phyloP scores from a whole-genome alignment of 139 green algal genomes.

The Gonium pectorale region DNA sequence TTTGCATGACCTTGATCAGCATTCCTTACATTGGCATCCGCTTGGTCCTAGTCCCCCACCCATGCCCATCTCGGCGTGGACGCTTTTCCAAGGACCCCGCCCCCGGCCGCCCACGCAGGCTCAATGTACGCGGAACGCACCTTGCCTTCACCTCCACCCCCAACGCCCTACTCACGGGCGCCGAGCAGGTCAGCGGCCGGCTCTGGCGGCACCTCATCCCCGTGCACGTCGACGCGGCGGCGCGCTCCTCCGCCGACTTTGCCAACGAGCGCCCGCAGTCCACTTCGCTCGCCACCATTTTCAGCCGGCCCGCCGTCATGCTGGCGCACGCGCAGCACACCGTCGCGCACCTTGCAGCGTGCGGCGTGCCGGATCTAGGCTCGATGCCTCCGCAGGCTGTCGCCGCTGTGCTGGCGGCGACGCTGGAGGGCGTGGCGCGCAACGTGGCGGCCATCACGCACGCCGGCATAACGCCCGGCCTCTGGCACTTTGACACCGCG shows the following conservation, averaged over 20 bases:
- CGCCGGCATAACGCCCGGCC: slow-evolving; percentile 18
- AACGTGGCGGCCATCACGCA: background rate
- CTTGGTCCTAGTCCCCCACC: too few relatives aligned
- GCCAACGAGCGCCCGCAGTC: background rate
- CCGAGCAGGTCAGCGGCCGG: slow-evolving; percentile 42
- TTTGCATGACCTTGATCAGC: too few relatives aligned
- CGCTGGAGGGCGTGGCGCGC: slow-evolving; percentile 12
- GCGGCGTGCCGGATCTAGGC: slow-evolving; percentile 8
- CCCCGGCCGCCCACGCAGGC: background rate
- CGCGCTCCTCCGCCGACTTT: background rate
- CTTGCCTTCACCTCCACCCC: slow-evolving; percentile 32
- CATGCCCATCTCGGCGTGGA: too few relatives aligned
- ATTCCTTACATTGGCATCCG: too few relatives aligned
- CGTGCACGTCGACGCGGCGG: slow-evolving; percentile 48
- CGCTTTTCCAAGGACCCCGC: too few relatives aligned
- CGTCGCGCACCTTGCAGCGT: slow-evolving; percentile 25
- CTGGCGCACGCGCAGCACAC: slow-evolving; percentile 43
- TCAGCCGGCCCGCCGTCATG: slow-evolving; percentile 19
- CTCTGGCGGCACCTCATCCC: slow-evolving; percentile 50
- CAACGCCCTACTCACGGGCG: slow-evolving; percentile 12
- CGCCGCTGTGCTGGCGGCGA: slow-evolving; percentile 14
- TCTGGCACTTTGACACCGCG: slow-evolving; percentile 34
- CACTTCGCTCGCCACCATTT: background rate
- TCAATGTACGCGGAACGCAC: slow-evolving; percentile 6
- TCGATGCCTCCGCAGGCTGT: slow-evolving; percentile 19